A percentile compares a stretch with the other conserved stretches of the same genome.
These are phyloP conservation scores for Aspergillus asperescens DNA, from an alignment of 495 filamentous ascomycete species.

Conservation along the genomic window DNA sequence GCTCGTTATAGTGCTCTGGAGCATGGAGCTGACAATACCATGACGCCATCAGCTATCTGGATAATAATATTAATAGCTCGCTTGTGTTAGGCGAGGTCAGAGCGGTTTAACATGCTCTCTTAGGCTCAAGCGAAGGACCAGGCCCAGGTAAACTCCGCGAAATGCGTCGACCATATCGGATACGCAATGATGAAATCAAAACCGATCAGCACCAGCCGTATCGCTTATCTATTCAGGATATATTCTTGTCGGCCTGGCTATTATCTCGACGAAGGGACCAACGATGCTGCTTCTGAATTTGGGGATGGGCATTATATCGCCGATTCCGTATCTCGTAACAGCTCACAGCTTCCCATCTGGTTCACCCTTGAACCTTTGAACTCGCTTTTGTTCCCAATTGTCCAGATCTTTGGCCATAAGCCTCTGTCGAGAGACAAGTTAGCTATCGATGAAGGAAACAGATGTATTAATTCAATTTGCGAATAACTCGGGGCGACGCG, in stretches of 20 bases:
- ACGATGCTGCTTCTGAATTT: not conserved
- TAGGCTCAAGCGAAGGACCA: no score
- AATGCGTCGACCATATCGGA: no score
- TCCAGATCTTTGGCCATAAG: conserved; percentile 88
- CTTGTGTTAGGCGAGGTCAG: no score
- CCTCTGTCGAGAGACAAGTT: conserved; percentile 48
- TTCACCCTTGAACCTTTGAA: conserved; percentile 82
- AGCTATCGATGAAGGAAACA: not conserved
- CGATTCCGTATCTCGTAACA: not conserved
- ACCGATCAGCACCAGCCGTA: not conserved
- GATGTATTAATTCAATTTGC: not conserved
- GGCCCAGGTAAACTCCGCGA: no score
- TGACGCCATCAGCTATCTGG: no score
- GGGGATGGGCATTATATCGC: not conserved
- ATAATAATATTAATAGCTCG: no score
- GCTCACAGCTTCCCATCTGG: conserved; percentile 73
- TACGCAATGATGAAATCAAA: no score
- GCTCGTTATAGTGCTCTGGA: no score
- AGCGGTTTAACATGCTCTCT: no score
- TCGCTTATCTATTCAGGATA: not conserved
- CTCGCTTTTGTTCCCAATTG: conserved; percentile 92
- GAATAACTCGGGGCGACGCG: conserved; percentile 34
- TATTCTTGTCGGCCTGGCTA: not conserved
- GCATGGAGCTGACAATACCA: no score
- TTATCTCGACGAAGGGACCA: not conserved